phyloP scores from a whole-genome alignment of 2,329 filamentous ascomycete genomes.

The Cercospora brassicicola region DNA sequence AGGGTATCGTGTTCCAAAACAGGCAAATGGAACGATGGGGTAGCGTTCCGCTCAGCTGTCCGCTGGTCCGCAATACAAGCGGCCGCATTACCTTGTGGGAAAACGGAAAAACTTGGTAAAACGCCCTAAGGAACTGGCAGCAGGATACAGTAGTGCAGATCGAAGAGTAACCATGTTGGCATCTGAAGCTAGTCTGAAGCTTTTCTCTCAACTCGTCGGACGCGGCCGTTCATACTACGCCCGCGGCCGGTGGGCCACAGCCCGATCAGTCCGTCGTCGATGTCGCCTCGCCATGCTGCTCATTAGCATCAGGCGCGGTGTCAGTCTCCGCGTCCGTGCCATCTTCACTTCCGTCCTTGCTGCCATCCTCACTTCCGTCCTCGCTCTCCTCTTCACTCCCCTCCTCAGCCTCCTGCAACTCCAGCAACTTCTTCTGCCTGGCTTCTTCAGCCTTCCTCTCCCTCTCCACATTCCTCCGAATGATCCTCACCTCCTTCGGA shows the following conservation, averaged over 20 bases:
- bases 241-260: background rate
- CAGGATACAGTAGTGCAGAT: background rate
- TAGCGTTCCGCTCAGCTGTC: background rate
- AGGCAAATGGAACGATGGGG: background rate
- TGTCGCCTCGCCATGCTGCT: background rate
- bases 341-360: background rate
- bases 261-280: background rate
- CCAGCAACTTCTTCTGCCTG: slow-evolving; percentile 1
- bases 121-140: background rate
- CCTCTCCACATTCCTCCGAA: slow-evolving; percentile 7
- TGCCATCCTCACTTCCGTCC: background rate
- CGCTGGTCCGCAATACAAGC: background rate
- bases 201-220: background rate
- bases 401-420: background rate
- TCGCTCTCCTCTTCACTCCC: background rate
- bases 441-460: slow-evolving; percentile 1
- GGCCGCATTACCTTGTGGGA: background rate
- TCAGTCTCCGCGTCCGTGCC: background rate
- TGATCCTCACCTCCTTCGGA: slow-evolving; percentile 10
- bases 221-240: background rate
- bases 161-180: background rate
- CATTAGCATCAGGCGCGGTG: background rate
- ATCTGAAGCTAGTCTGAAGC: background rate
- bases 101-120: background rate
- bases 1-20: background rate